Evolutionary conservation across 257 asterid species (phyloP).

Genomic region (Solanum sejunctum): DNA sequence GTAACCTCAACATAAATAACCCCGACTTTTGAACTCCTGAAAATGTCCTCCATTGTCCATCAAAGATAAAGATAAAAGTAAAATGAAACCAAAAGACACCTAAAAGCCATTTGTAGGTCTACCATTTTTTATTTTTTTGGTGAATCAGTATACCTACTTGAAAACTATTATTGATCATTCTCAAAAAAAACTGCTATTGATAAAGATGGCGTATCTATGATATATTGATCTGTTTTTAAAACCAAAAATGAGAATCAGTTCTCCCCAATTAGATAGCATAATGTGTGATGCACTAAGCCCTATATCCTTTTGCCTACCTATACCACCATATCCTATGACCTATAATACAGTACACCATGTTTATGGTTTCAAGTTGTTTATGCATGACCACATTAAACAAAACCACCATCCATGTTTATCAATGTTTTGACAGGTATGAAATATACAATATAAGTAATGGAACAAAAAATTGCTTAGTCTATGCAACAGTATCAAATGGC

Average conservation of each 20-base stretch:
- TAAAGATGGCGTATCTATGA: neutral
- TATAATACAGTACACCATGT: neutral
- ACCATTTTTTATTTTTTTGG: neutral
- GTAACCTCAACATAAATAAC: neutral
- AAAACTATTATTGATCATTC: neutral
- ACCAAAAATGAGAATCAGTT: neutral
- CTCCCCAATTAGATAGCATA: neutral
- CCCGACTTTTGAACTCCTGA: neutral
- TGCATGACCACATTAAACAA: neutral
- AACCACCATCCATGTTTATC: neutral
- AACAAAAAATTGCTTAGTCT: neutral
- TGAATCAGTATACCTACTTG: neutral
- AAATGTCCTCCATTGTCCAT: neutral
- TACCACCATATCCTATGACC: neutral
- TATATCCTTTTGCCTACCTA: neutral
- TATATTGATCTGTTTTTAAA: neutral
- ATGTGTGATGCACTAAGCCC: neutral
- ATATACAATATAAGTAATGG: neutral
- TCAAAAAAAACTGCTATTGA: neutral
- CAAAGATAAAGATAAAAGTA: neutral
- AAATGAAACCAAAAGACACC: neutral
- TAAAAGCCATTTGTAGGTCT: neutral
- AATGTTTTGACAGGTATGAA: neutral
- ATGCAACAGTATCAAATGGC: neutral
- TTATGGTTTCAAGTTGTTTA: neutral